Percentiles rank a stretch among this genome's conserved stretches.
Evolutionary conservation across 441 rosid genomes (phyloP).

Genomic region (Corymbia citriodora): DNA sequence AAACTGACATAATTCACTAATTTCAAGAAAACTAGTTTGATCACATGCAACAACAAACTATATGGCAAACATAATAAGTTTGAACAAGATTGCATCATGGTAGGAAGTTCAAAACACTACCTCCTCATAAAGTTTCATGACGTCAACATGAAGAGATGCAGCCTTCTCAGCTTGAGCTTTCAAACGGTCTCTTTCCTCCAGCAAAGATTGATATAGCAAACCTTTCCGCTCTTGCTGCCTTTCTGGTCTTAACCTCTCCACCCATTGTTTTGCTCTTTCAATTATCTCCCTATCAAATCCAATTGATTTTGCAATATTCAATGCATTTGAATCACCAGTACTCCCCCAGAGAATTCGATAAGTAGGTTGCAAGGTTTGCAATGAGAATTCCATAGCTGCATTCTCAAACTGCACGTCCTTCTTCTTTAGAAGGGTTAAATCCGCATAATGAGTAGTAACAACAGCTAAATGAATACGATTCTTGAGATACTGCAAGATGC

Average conservation of each 20-base stretch:
- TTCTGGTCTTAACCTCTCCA: constrained; percentile 69
- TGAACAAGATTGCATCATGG: neutral
- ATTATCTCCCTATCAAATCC: constrained; percentile 66
- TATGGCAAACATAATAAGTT: neutral
- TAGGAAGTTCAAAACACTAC: constrained; percentile 25
- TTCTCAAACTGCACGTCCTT: constrained; percentile 63
- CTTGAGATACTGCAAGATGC: constrained; percentile 68
- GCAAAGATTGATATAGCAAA: constrained; percentile 58
- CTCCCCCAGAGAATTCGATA: constrained; percentile 83
- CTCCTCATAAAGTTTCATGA: constrained; percentile 64
- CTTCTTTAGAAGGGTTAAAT: constrained; percentile 77
- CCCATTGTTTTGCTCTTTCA: constrained; percentile 66
- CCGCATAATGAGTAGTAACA: constrained; percentile 88
- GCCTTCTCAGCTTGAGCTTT: constrained; percentile 55
- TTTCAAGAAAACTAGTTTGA: neutral
- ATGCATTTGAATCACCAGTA: constrained; percentile 82
- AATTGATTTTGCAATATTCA: constrained; percentile 73
- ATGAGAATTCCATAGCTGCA: constrained; percentile 91
- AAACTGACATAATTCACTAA: neutral
- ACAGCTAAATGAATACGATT: constrained; percentile 54
- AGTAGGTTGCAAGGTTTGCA: constrained; percentile 78
- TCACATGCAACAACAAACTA: neutral
- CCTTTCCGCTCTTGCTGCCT: constrained; percentile 61
- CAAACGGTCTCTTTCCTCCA: constrained; percentile 67
- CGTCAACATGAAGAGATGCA: constrained; percentile 51